Conservation (phyloP, 352 stramenopile species). For the Phytopythium ostracodes region DNA sequence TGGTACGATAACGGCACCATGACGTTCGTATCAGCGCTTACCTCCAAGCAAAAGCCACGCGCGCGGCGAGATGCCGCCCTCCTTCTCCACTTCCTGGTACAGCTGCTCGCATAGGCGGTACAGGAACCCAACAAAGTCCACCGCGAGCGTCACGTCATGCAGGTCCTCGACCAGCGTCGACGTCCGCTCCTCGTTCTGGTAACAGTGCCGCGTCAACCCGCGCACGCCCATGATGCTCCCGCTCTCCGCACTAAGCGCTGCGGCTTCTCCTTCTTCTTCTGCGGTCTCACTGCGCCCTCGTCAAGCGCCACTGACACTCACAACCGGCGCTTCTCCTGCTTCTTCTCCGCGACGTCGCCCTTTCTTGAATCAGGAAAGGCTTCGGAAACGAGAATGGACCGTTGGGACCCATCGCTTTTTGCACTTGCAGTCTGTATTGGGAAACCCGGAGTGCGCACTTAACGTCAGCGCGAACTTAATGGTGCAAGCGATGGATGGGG, state of each 20-base stretch:
- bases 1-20: too few species aligned
- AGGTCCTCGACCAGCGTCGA: constrained; percentile 34
- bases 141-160: constrained; percentile 63
- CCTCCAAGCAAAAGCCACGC: constrained; percentile 66
- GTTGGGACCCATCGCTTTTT: background rate
- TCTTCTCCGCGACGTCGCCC: background rate
- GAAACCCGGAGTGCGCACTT: background rate
- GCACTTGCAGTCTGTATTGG: too few species aligned
- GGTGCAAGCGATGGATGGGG: too few species aligned
- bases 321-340: background rate
- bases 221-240: constrained; percentile 51
- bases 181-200: constrained; percentile 37
- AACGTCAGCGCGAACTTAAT: background rate
- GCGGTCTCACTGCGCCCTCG: background rate
- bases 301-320: background rate
- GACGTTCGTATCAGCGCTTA: background rate
- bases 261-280: background rate
- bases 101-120: constrained; percentile 66
- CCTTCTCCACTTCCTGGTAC: constrained; percentile 27
- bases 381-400: background rate
- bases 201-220: constrained; percentile 55
- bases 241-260: background rate
- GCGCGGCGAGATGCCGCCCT: constrained; percentile 19
- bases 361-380: background rate
- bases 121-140: constrained; percentile 81